Evolutionary conservation across 345 rosid genomes (phyloP).

Genomic region (Citrus glauca): DNA sequence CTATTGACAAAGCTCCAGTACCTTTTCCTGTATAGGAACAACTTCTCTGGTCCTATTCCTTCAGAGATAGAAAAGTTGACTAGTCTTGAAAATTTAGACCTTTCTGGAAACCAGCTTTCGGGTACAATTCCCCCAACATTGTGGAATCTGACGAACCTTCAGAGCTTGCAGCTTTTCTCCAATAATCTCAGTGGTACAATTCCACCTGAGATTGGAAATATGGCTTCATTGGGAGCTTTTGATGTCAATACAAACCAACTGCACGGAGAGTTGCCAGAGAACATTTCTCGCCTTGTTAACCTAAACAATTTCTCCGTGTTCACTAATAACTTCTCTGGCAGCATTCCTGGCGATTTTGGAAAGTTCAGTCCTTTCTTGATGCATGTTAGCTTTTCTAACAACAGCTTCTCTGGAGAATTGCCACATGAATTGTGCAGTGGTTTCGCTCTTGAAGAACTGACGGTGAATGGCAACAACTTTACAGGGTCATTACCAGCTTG

Average conservation of each 20-base stretch:
- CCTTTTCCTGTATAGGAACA: slow-evolving; percentile 42
- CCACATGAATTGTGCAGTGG: slow-evolving; percentile 56
- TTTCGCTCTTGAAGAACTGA: slow-evolving; percentile 24
- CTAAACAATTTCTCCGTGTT: slow-evolving; percentile 30
- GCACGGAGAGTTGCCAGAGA: slow-evolving; percentile 47
- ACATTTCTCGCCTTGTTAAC: slow-evolving; percentile 41
- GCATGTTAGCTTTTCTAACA: slow-evolving; percentile 48
- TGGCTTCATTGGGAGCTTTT: slow-evolving; percentile 29
- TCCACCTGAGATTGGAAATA: slow-evolving; percentile 51
- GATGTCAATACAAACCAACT: slow-evolving; percentile 50
- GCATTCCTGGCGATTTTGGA: slow-evolving; percentile 50
- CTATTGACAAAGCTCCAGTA: slow-evolving; percentile 21
- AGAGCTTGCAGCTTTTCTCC: slow-evolving; percentile 32
- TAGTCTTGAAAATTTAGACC: slow-evolving; percentile 23
- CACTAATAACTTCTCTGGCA: slow-evolving; percentile 51
- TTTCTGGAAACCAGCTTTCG: slow-evolving; percentile 47
- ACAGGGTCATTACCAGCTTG: slow-evolving; percentile 56
- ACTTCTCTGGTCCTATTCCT: slow-evolving; percentile 48
- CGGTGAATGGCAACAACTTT: slow-evolving; percentile 45
- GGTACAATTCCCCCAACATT: slow-evolving; percentile 45
- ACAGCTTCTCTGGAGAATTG: slow-evolving; percentile 57
- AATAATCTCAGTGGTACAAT: slow-evolving; percentile 51
- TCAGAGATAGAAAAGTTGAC: slow-evolving; percentile 42
- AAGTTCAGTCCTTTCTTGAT: slow-evolving; percentile 36
- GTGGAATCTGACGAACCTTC: slow-evolving; percentile 46